A percentile compares a stretch with the other conserved stretches of the same genome.
phyloP scores from a whole-genome alignment of 2,329 filamentous ascomycete genomes.

The Zasmidium cellare region DNA sequence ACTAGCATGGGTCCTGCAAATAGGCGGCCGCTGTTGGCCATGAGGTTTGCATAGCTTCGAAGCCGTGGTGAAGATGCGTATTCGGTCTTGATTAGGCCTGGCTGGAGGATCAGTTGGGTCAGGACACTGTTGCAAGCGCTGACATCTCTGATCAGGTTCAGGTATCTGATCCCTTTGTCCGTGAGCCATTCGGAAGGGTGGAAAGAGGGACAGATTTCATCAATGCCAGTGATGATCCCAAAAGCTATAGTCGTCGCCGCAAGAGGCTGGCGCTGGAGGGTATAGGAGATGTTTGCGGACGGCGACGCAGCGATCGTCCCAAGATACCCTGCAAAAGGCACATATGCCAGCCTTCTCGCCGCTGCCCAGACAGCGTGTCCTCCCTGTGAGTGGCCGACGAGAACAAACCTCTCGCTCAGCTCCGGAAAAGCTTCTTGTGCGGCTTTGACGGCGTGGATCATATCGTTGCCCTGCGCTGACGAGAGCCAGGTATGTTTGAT shows the following conservation, averaged over 20 bases:
- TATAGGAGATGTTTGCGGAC: neutral
- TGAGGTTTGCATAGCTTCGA: neutral
- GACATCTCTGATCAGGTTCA: neutral
- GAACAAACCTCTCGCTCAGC: slow-evolving; percentile 42
- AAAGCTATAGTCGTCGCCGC: neutral
- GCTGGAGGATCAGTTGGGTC: neutral
- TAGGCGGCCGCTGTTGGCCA: neutral
- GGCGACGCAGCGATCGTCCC: slow-evolving; percentile 13
- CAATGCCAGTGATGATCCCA: neutral
- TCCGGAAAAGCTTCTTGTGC: slow-evolving; percentile 45
- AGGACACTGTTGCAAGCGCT: slow-evolving; percentile 6
- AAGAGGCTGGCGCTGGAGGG: neutral
- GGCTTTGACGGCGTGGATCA: slow-evolving; percentile 46
- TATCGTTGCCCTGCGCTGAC: slow-evolving; percentile 44
- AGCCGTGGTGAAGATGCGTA: neutral
- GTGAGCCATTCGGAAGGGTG: slow-evolving; percentile 3
- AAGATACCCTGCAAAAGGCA: slow-evolving; percentile 9
- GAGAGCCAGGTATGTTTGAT: slow-evolving; percentile 43
- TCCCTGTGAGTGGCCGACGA: slow-evolving; percentile 51
- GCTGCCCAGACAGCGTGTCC: slow-evolving; percentile 46
- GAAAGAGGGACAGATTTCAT: slow-evolving; percentile 8
- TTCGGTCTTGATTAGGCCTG: neutral
- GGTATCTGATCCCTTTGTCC: neutral
- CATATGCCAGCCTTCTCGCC: slow-evolving; percentile 29
- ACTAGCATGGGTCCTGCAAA: slow-evolving; percentile 2